Percentiles rank a stretch among this genome's conserved stretches.
Conservation (phyloP, 805 yeast genomes). For the Clavispora santaluciae region DNA sequence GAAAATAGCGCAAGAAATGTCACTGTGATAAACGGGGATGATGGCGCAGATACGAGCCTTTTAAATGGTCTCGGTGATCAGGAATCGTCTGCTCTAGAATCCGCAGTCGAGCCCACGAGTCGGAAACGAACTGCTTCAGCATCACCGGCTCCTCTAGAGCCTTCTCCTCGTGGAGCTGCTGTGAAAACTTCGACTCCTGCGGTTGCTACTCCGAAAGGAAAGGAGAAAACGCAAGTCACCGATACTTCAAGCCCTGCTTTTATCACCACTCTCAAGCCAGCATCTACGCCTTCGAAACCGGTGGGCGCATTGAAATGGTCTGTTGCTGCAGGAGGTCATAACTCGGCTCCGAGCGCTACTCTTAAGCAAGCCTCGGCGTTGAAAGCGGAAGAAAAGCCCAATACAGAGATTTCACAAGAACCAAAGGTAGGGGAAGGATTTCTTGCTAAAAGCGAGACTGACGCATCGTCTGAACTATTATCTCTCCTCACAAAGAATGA, state of each 20-base stretch:
- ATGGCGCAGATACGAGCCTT: conserved; percentile 1
- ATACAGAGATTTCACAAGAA: neutral
- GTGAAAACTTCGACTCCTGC: neutral
- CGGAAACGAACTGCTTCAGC: conserved; percentile 1
- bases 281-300: conserved; percentile 50
- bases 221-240: conserved; percentile 10
- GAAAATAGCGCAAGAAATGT: conserved; percentile 14
- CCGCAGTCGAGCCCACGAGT: neutral
- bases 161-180: neutral
- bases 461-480: conserved; percentile 15
- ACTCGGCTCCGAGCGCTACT: neutral
- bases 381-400: conserved; percentile 1
- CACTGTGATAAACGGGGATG: conserved; percentile 6
- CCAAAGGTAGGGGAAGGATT: neutral
- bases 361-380: conserved; percentile 4
- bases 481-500: conserved; percentile 17
- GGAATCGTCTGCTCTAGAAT: neutral
- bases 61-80: conserved; percentile 3
- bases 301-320: conserved; percentile 55
- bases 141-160: conserved; percentile 1
- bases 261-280: conserved; percentile 47
- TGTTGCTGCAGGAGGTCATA: conserved; percentile 43
- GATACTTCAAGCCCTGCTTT: conserved; percentile 37
- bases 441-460: conserved; percentile 6
- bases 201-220: conserved; percentile 10